Evolutionary conservation across 768 basidiomycete genomes (phyloP), one percentile per base, ranked within the genome.

Genomic region (Russula ochroleuca): DNA sequence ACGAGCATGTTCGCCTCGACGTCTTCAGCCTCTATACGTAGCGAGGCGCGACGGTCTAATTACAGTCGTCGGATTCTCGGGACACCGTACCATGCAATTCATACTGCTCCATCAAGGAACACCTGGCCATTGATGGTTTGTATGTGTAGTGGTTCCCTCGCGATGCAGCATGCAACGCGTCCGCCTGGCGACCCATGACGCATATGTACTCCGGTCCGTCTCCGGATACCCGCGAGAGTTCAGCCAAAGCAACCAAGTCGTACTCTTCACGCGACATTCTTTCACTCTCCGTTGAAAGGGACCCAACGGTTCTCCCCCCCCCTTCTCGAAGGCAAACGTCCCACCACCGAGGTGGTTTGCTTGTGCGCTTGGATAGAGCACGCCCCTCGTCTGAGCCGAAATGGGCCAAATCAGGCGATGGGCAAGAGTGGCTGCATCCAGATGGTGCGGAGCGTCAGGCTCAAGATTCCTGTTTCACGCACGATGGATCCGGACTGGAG

Each of bases 401-500:
- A 73, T 99, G 96, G 97, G 93, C 94, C 41, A 92, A 94, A 74
- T 88, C 89, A 8, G 96, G 96, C 35, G 91, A 95, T 71, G 84
- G 94, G 25, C 92, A 96, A 69, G 94, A 94, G 45, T 98, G 94
- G 94, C 76, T 92, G 69, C 28, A 28, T 28, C 5, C 28, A 28
- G 28, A 28, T 28, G 28, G 28, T 5, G 28, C 28, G 2, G 28
- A 28, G 28, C 5, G 5, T 28, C 5, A 28, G 2, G 28, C 28
- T 2, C 28, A 28, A 28, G 2, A 28, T 28, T 5, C 28, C 5
- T n/a, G n/a, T n/a, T n/a, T n/a, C n/a, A n/a, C n/a, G n/a, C 2
- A 28, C 5, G 28, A 28, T n/a, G n/a, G n/a, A n/a, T n/a, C n/a
- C n/a, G n/a, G n/a, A 28, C 28, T 5, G 28, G 28, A 28, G 28